Conservation (phyloP, 805 yeast species). For the Myxozyma nipponensis region DNA sequence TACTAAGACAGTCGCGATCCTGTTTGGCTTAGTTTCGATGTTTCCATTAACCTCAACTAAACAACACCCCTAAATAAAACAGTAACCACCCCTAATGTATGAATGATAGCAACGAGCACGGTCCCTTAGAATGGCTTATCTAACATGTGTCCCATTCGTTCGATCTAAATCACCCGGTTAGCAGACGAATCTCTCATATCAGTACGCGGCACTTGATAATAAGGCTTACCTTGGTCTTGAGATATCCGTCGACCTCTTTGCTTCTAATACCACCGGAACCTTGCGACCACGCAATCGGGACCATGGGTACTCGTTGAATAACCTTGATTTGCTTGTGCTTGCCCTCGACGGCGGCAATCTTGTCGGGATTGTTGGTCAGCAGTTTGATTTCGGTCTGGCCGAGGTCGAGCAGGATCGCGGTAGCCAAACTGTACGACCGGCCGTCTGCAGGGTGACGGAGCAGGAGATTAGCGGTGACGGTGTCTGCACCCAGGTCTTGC, state of each 20-base stretch:
- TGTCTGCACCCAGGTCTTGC: conserved; percentile 97
- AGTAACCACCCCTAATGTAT: no score
- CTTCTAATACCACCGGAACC: conserved; percentile 68
- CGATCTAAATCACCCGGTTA: conserved; percentile 43
- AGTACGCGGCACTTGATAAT: not conserved
- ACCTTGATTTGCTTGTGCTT: conserved; percentile 69
- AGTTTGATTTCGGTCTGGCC: conserved; percentile 68
- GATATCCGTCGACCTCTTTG: conserved; percentile 85
- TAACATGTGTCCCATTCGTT: conserved; percentile 93
- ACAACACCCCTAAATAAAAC: no score
- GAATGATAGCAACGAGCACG: no score
- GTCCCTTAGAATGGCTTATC: conserved; percentile 36
- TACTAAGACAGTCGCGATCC: no score
- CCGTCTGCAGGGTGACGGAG: conserved; percentile 97
- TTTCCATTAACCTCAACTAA: no score
- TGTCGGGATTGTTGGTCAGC: conserved; percentile 94
- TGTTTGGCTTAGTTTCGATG: no score
- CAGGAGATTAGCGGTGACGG: conserved; percentile 91
- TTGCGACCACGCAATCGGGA: conserved; percentile 86
- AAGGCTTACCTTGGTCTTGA: conserved; percentile 66
- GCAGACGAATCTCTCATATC: not conserved
- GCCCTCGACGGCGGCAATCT: conserved; percentile 92
- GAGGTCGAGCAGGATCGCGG: conserved; percentile 83
- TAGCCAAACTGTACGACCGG: conserved; percentile 89
- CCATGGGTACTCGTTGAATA: conserved; percentile 90